phyloP scores from a whole-genome alignment of 192 early-diverging fungal genomes.

The Obelidium mucronatum region DNA sequence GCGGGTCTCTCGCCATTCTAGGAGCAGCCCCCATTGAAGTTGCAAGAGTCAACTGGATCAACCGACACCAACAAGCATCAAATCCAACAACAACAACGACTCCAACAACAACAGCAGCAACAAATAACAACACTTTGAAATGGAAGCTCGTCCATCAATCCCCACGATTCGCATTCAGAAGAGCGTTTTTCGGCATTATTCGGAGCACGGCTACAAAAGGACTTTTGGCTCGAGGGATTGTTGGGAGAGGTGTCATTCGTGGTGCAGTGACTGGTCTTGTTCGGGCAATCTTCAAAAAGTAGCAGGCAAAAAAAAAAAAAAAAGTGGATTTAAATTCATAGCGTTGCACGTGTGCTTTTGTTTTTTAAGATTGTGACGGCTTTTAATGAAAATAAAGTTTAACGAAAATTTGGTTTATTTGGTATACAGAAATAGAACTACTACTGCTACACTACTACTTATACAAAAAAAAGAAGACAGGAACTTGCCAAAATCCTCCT shows the following conservation, averaged over 20 bases:
- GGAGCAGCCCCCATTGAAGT: conserved; percentile 5
- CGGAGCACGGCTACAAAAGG: background rate
- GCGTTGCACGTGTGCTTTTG: no score
- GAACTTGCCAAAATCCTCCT: no score
- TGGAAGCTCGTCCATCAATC: conserved; percentile 22
- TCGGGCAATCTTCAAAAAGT: background rate
- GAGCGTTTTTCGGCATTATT: conserved; percentile 18
- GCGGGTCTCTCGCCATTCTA: background rate
- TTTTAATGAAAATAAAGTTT: no score
- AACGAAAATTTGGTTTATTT: no score
- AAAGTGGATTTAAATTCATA: no score
- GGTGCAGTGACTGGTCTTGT: background rate
- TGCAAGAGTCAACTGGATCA: background rate
- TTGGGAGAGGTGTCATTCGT: background rate
- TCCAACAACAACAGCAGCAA: background rate
- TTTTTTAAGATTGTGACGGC: no score
- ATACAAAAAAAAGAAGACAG: no score
- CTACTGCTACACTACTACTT: no score
- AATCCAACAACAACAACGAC: background rate
- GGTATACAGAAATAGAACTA: no score
- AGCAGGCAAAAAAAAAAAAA: no score
- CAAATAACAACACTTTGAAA: background rate
- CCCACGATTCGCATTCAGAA: conserved; percentile 12
- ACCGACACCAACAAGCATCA: background rate
- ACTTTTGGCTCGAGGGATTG: background rate